These are phyloP conservation scores for Cylindrotheca closterium DNA, from an alignment of 108 stramenopile genomes.

Conservation along the genomic window DNA sequence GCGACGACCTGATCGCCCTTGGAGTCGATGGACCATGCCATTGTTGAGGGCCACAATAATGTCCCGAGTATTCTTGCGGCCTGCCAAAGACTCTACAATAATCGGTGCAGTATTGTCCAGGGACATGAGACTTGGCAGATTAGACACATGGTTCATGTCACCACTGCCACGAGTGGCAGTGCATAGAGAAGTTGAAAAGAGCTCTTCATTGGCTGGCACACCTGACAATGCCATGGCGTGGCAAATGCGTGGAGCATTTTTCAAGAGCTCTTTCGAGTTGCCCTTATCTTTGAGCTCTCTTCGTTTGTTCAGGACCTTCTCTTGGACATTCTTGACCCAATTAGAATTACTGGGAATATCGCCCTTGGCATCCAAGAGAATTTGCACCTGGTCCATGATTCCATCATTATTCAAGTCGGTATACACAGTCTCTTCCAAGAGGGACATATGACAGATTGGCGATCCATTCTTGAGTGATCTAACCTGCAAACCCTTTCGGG, in stretches of 20 bases:
- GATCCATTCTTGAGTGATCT: constrained; percentile 82
- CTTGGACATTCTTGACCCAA: background rate
- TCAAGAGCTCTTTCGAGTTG: background rate
- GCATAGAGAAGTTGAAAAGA: constrained; percentile 76
- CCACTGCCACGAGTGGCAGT: constrained; percentile 5
- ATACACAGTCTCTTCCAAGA: constrained; percentile 72
- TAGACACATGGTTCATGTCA: constrained; percentile 13
- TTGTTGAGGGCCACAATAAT: constrained; percentile 78
- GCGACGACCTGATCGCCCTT: constrained; percentile 47
- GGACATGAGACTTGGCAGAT: background rate
- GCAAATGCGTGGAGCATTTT: constrained; percentile 34
- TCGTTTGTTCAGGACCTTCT: background rate
- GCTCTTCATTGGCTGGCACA: constrained; percentile 75
- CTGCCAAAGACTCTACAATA: constrained; percentile 56
- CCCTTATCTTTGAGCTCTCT: constrained; percentile 9
- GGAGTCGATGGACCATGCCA: constrained; percentile 65
- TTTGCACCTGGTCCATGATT: constrained; percentile 69
- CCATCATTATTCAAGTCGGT: constrained; percentile 81
- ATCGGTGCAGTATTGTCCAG: constrained; percentile 63
- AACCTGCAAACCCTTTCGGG: constrained; percentile 67
- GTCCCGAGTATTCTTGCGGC: constrained; percentile 56
- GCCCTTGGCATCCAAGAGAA: constrained; percentile 24
- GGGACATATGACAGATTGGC: constrained; percentile 69
- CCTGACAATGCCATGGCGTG: constrained; percentile 71
- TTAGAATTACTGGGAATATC: background rate